Evolutionary conservation across 768 basidiomycete genomes (phyloP).

Genomic region (Auriscalpium vulgare): DNA sequence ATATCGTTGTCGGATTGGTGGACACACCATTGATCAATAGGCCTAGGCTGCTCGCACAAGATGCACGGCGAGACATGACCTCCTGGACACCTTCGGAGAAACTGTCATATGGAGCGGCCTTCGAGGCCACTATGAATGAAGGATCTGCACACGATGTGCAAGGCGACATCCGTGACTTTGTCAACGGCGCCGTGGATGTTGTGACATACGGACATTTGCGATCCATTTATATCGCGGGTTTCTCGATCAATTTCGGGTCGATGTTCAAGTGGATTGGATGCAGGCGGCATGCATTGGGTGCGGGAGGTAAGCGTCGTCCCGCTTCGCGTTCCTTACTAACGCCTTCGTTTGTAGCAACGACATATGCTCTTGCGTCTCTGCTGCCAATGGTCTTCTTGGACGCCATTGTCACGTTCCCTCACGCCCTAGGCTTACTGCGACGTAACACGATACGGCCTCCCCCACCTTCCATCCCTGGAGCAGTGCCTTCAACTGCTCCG

Average conservation of each 20-base stretch:
- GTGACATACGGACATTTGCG: slow-evolving; percentile 47
- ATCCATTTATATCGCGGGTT: slow-evolving; percentile 33
- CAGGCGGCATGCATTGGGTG: slow-evolving; percentile 64
- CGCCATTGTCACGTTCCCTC: slow-evolving; percentile 55
- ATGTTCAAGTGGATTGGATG: slow-evolving; percentile 54
- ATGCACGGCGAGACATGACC: slow-evolving; percentile 38
- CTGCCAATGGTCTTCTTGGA: slow-evolving; percentile 63
- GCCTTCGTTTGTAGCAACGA: slow-evolving; percentile 40
- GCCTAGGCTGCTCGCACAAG: slow-evolving; percentile 28
- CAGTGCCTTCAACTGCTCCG: slow-evolving; percentile 16
- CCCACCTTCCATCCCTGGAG: slow-evolving; percentile 33
- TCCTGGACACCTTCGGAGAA: slow-evolving; percentile 72
- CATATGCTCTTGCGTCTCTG: slow-evolving; percentile 62
- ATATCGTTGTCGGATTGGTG: slow-evolving; percentile 65
- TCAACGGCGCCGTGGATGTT: slow-evolving; percentile 50
- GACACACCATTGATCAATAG: slow-evolving; percentile 5
- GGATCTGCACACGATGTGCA: slow-evolving; percentile 33
- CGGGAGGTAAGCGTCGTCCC: slow-evolving; percentile 52
- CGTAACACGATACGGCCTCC: slow-evolving; percentile 50
- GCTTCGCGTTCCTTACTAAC: neutral
- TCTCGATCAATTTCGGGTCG: slow-evolving; percentile 40
- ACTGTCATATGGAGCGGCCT: slow-evolving; percentile 63
- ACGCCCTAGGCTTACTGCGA: slow-evolving; percentile 47
- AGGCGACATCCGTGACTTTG: slow-evolving; percentile 50
- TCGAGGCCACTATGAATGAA: slow-evolving; percentile 39